phyloP scores from a whole-genome alignment of 805 yeast species.

The Candida gorgasii region DNA sequence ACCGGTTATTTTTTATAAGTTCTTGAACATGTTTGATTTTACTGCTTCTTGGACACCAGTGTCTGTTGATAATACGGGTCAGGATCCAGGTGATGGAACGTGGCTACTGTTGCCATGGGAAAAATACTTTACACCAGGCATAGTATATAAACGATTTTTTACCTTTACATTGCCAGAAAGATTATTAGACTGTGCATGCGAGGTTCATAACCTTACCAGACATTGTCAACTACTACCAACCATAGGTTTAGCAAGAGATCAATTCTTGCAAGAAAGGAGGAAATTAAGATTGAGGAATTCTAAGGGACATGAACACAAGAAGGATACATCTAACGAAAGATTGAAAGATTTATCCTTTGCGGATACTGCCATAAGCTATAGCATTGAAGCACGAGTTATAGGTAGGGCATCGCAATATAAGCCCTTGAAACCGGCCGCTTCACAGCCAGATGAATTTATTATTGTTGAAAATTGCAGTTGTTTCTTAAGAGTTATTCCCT shows the following conservation, averaged over 20 bases:
- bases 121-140: slow-evolving; percentile 31
- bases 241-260: slow-evolving; percentile 33
- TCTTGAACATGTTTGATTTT: slow-evolving; percentile 43
- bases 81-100: slow-evolving; percentile 37
- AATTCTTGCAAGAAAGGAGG: slow-evolving; percentile 24
- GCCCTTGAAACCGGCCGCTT: slow-evolving; percentile 14
- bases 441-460: slow-evolving; percentile 32
- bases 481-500: slow-evolving; percentile 28
- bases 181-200: slow-evolving; percentile 37
- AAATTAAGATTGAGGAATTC: slow-evolving; percentile 23
- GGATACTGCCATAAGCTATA: slow-evolving; percentile 35
- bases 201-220: slow-evolving; percentile 31
- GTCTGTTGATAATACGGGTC: slow-evolving; percentile 20
- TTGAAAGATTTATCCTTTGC: slow-evolving; percentile 33
- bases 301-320: slow-evolving; percentile 15
- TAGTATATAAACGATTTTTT: slow-evolving; percentile 40
- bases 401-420: slow-evolving; percentile 38
- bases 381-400: slow-evolving; percentile 38
- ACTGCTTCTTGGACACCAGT: slow-evolving; percentile 44
- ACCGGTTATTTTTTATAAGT: slow-evolving; percentile 26
- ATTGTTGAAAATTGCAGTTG: slow-evolving; percentile 32
- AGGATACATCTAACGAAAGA: slow-evolving; percentile 1
- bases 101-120: slow-evolving; percentile 23
- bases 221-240: slow-evolving; percentile 41
- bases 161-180: slow-evolving; percentile 39